phyloP scores from a whole-genome alignment of 2,329 filamentous ascomycete genomes.

The Clonostachys chloroleuca region DNA sequence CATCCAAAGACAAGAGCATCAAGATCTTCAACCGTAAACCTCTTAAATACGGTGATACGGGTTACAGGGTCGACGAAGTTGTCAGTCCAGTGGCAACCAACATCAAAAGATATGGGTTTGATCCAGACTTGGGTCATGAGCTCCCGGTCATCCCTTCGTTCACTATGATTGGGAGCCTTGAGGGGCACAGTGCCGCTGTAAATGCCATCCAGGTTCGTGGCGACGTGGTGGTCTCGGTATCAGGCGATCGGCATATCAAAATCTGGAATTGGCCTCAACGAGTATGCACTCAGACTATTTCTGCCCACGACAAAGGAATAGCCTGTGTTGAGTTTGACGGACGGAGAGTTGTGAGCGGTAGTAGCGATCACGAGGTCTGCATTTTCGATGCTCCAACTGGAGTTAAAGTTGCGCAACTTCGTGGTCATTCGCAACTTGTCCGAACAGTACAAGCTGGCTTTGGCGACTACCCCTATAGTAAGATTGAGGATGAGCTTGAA shows the following conservation, averaged over 20 bases:
- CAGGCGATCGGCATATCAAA: slow-evolving; percentile 89
- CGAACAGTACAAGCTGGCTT: slow-evolving; percentile 94
- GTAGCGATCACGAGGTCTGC: slow-evolving; percentile 92
- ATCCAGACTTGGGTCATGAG: slow-evolving; percentile 37
- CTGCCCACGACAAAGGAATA: slow-evolving; percentile 91
- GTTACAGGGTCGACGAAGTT: slow-evolving; percentile 34
- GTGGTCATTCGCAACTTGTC: slow-evolving; percentile 79
- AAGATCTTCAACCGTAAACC: slow-evolving; percentile 87
- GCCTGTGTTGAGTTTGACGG: slow-evolving; percentile 97
- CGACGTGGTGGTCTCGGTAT: slow-evolving; percentile 87
- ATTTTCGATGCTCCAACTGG: slow-evolving; percentile 87
- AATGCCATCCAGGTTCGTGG: slow-evolving; percentile 92
- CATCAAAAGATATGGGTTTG: slow-evolving; percentile 51
- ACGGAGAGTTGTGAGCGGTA: slow-evolving; percentile 88
- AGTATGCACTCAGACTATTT: slow-evolving; percentile 69
- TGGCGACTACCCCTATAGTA: slow-evolving; percentile 78
- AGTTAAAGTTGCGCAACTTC: slow-evolving; percentile 83
- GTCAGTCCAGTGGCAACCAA: slow-evolving; percentile 49
- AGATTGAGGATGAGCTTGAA: slow-evolving; percentile 67
- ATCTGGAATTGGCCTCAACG: slow-evolving; percentile 88
- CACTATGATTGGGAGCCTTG: slow-evolving; percentile 71
- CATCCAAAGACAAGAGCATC: slow-evolving; percentile 95
- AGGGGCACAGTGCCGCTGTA: slow-evolving; percentile 86
- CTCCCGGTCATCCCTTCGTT: slow-evolving; percentile 59
- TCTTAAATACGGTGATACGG: slow-evolving; percentile 56